Evolutionary conservation across 2,329 filamentous ascomycete species (phyloP), one percentile per base, ranked within the genome.

Genomic region (Neofusicoccum umdonicola): DNA sequence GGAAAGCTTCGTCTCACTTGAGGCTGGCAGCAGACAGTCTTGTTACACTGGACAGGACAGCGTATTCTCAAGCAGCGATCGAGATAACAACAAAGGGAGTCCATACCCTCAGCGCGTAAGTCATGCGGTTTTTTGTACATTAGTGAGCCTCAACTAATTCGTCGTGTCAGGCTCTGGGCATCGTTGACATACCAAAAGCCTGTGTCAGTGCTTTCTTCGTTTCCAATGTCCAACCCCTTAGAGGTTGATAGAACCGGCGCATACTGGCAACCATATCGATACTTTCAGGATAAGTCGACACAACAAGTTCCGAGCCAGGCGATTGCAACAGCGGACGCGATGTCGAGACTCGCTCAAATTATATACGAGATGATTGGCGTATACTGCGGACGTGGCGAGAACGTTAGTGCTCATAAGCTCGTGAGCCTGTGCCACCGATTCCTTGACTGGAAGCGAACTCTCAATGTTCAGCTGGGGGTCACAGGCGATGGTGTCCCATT

Each of bases 181-280:
- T 68, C 67, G 1, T 66, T 71, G 11, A 71, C 70, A 3, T 71
- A 69, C 50, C 70, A 71, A 58, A 71, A 68, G 50, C 66, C 69
- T 9, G 56, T 67, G 41, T 58, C 63, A 6, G 68, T 69, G 11
- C 64, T 67, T 15, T 64, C 65, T 27, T 52, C 67, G 7, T 50
- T 47, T 42, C 62, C 61, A 3, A 57, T 68, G 4, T 71, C 70
- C 39, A 58, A 64, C 4, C 47, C 67, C 13, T 65, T 72, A 12
- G 58, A 66, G 12, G 41, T 68, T 19, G 67, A 73, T 9, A 58
- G 19, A 22, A 56, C 66, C 50, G 63, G 67, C 45, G 62, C 62
- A 12, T 60, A 57, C 13, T 73, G 72, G 72, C 66, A 67, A 31
- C 68, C 71, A 19, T 73, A 73, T 45, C 68, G 70, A 34, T 66